Conservation (phyloP, 768 basidiomycete genomes). For the Mycena venus region DNA sequence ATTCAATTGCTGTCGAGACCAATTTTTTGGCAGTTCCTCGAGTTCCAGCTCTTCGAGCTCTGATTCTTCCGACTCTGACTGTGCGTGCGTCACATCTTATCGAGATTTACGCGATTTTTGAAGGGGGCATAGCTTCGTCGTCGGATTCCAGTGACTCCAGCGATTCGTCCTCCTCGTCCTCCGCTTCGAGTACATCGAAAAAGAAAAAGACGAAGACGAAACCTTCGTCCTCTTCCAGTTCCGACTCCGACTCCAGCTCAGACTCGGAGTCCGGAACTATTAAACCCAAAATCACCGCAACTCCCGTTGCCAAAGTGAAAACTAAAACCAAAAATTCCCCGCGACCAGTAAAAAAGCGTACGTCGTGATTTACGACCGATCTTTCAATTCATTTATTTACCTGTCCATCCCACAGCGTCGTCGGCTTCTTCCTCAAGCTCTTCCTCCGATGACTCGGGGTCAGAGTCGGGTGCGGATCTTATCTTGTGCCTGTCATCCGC, state of each 20-base stretch:
- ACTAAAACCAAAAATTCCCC: slow-evolving; percentile 21
- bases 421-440: slow-evolving; percentile 37
- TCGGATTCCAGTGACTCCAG: slow-evolving; percentile 21
- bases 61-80: slow-evolving; percentile 31
- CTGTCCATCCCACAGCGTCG: background rate
- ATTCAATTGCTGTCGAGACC: background rate
- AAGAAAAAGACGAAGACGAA: slow-evolving; percentile 34
- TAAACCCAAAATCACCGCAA: slow-evolving; percentile 9
- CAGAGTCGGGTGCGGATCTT: slow-evolving; percentile 44
- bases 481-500: slow-evolving; percentile 20
- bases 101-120: slow-evolving; percentile 14
- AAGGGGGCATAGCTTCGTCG: slow-evolving; percentile 13
- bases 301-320: slow-evolving; percentile 11
- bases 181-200: slow-evolving; percentile 36
- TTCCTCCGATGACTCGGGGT: slow-evolving; percentile 45
- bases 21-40: background rate
- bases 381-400: background rate
- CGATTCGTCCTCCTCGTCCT: slow-evolving; percentile 25
- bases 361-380: background rate
- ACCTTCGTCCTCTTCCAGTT: slow-evolving; percentile 28
- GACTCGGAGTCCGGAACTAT: slow-evolving; percentile 44
- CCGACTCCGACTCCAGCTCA: slow-evolving; percentile 42
- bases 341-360: background rate
- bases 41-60: slow-evolving; percentile 38
- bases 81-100: slow-evolving; percentile 20